Conservation (phyloP, 116 monocot genomes). For the Iris pallida region DNA sequence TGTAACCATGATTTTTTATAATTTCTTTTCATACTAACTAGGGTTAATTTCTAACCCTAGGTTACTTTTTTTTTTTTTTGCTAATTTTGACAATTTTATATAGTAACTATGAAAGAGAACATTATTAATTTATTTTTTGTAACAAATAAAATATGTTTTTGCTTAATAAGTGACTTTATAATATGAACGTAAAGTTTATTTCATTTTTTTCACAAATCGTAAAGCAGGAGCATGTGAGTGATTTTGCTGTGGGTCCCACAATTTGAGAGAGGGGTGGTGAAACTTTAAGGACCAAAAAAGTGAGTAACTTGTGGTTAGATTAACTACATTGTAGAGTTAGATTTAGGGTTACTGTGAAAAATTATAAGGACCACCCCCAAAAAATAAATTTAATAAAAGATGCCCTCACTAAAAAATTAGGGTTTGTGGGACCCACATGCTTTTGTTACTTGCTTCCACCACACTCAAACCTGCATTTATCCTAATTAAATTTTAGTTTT, state of each 20-base stretch:
- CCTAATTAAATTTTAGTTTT: no score
- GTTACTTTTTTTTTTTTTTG: neutral
- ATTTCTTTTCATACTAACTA: slow-evolving; percentile 5
- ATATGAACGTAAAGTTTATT: no score
- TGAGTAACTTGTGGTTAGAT: slow-evolving; percentile 3
- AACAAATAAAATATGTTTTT: no score
- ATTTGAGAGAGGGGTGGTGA: neutral
- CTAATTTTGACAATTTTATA: neutral
- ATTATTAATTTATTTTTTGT: neutral
- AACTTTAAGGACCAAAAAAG: neutral
- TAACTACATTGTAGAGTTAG: slow-evolving; percentile 3
- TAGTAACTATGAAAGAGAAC: neutral
- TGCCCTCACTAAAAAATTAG: neutral
- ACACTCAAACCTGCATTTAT: neutral
- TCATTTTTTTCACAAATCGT: neutral
- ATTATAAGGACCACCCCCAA: slow-evolving; percentile 13
- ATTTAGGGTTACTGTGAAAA: neutral
- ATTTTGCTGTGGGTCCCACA: neutral
- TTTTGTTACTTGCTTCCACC: neutral
- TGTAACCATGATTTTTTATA: neutral
- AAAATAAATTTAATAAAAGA: slow-evolving; percentile 4
- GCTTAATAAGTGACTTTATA: no score
- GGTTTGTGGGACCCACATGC: neutral
- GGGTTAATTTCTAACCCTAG: slow-evolving; percentile 4
- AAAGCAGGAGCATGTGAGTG: neutral